Conservation (phyloP, 2,329 filamentous ascomycete species). For the Hypoxylon sp. region DNA sequence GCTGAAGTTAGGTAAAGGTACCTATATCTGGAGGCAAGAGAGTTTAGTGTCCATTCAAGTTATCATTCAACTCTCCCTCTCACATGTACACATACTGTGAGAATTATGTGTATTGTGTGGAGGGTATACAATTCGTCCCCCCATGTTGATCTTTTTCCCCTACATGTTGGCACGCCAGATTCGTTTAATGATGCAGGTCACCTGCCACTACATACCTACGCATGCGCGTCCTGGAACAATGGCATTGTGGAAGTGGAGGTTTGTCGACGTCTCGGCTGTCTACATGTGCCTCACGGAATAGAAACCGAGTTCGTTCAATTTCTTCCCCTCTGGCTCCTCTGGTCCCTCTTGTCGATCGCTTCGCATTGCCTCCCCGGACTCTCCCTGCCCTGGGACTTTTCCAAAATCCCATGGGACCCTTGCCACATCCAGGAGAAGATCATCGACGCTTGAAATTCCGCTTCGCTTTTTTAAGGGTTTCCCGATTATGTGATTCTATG, state of each 20-base stretch:
- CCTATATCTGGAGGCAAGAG: too few relatives aligned
- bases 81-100: too few relatives aligned
- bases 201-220: constrained; percentile 4
- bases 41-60: too few relatives aligned
- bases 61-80: too few relatives aligned
- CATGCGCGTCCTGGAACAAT: too few relatives aligned
- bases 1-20: too few relatives aligned
- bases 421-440: constrained; percentile 33
- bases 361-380: constrained; percentile 15
- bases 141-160: too few relatives aligned
- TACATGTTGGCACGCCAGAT: too few relatives aligned
- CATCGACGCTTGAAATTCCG: constrained; percentile 26
- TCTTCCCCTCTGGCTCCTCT: constrained; percentile 16
- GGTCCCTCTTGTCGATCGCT: constrained; percentile 24
- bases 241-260: background rate
- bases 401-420: too few relatives aligned
- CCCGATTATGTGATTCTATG: constrained; percentile 30
- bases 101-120: too few relatives aligned
- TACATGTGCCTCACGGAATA: constrained; percentile 20
- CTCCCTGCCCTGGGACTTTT: constrained; percentile 2
- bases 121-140: too few relatives aligned
- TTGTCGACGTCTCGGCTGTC: constrained; percentile 16
- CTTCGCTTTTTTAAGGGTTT: constrained; percentile 20
- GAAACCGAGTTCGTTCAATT: constrained; percentile 14
- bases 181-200: too few relatives aligned